Percentiles rank a stretch among this genome's conserved stretches.
Conservation (phyloP, 352 stramenopile genomes). For the Globisporangium spinosum region DNA sequence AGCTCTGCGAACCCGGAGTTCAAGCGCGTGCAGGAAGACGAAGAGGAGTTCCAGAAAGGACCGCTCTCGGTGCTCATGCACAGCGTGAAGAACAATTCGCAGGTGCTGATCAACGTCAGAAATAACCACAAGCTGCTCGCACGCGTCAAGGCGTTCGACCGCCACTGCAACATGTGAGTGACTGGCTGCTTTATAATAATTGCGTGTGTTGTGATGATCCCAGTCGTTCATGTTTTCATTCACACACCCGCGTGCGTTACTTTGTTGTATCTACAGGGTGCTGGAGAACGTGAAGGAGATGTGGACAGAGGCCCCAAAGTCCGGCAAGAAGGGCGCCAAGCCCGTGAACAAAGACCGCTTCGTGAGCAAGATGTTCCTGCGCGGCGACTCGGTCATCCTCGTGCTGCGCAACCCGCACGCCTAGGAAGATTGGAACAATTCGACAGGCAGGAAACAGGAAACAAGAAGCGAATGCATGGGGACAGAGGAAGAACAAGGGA, state of each 20-base stretch:
- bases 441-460: background rate
- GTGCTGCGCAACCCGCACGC: constrained; percentile 96
- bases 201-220: background rate
- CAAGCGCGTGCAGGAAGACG: constrained; percentile 86
- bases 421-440: constrained; percentile 24
- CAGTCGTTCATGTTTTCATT: background rate
- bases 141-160: constrained; percentile 99
- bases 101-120: constrained; percentile 99
- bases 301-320: constrained; percentile 99
- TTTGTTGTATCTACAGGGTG: constrained; percentile 63
- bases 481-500: background rate
- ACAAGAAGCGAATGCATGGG: background rate
- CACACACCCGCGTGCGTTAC: background rate
- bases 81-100: constrained; percentile 96
- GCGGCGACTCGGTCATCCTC: constrained; percentile 99
- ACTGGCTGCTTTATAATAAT: background rate
- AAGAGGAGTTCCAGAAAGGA: constrained; percentile 95
- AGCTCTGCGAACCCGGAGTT: constrained; percentile 48
- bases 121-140: constrained; percentile 99
- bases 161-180: constrained; percentile 98
- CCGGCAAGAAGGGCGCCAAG: constrained; percentile 93
- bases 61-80: constrained; percentile 97
- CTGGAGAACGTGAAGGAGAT: constrained; percentile 99
- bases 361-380: constrained; percentile 99
- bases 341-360: constrained; percentile 98